Conservation (phyloP, 169 alveolate species). For the Perkinsus chesapeaki region DNA sequence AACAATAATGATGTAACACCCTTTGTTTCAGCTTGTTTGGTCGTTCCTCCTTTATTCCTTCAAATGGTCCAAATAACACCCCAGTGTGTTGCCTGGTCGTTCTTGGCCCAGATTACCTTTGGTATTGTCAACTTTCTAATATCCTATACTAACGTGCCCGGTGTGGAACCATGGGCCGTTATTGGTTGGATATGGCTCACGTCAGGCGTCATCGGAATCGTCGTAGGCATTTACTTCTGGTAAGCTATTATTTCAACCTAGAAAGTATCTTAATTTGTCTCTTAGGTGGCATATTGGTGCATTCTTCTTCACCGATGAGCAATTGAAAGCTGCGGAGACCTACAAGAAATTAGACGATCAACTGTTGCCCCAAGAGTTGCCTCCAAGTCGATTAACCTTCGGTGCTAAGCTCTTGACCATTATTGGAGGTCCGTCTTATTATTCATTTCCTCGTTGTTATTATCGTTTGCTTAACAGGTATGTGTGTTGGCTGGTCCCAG, state of each 20-base stretch:
- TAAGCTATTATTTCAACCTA: background rate
- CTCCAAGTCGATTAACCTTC: background rate
- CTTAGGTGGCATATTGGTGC: background rate
- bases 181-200: background rate
- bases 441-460: background rate
- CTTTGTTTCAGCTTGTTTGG: background rate
- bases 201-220: background rate
- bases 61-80: background rate
- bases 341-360: background rate
- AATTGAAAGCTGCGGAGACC: background rate
- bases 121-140: background rate
- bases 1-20: background rate
- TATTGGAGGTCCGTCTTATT: background rate
- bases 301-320: background rate
- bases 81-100: background rate
- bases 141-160: background rate
- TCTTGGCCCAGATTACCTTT: background rate
- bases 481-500: slow-evolving; percentile 1
- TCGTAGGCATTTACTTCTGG: background rate
- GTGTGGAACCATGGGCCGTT: background rate
- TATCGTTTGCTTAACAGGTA: background rate
- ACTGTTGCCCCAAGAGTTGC: background rate
- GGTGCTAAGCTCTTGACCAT: background rate
- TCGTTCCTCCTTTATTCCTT: background rate
- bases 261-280: background rate